Evolutionary conservation across 805 yeast species (phyloP), one percentile per base, ranked within the genome.

Genomic region (Jamesozyma rosinii): DNA sequence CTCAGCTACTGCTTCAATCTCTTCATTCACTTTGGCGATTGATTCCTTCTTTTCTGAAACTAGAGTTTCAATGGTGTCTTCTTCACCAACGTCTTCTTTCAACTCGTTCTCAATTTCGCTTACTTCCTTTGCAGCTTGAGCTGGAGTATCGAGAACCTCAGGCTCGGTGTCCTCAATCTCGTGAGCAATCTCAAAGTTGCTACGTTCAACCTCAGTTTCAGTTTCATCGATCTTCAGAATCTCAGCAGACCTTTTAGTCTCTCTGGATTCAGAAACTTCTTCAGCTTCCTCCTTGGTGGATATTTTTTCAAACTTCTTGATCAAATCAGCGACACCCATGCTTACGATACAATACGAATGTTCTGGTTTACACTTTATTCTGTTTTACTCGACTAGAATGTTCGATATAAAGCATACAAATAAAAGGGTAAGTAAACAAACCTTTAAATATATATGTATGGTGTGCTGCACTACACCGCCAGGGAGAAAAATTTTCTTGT

Each of bases 281-380:
- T 38, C 42, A 29, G 24, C 6, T 37, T 39, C 49, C 29, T 44
- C 48, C 19, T 47, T 46, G 31, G 38, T 51, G 5, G 63, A 49
- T 20, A 61, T 49, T 13, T 44, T 57, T 40, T 63, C 67, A 44
- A 63, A 63, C 44, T 61, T 61, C 41, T 63, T 63, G 37, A 63
- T 63, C 44, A 63, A 51, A 43, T 63, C 68, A 36, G 67, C 65
- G 33, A 63, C 68, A 51, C 65, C 68, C 68, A 63, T 63, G 10
- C 14, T 29, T 34, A 39, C 21, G 21, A 36, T 36, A 36, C 37
- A 18, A 35, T 18, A 18, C 26, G 27, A 35, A 18, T 19, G 34
- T 5, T 13, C 29, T 24, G 11, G 29, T 24, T 24, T 24, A 24
- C n/a, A n/a, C n/a, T n/a, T n/a, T n/a, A n/a, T n/a, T 24, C 11